Base-by-base conservation (phyloP, 768 basidiomycete species). In the Polyporus arcularius region DNA sequence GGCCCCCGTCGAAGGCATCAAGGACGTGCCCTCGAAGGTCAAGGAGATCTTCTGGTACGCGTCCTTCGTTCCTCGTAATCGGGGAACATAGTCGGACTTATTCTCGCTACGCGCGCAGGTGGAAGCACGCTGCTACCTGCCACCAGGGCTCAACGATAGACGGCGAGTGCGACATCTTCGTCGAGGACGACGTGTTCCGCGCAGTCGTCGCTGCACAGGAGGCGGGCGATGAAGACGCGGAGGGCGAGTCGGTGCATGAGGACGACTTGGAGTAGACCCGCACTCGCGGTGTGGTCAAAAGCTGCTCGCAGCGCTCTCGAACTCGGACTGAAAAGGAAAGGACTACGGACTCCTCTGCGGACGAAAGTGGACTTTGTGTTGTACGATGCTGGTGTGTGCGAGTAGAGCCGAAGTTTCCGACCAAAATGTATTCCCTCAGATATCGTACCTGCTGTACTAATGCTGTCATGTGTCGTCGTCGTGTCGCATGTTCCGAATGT, bases 101-200 rank as follows among this genome's bases (percentile, higher is more conserved):
- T 2, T 26, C 16, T 55, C 8, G 45, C 9, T 4, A 14, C n/a
- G 31, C 7, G 31, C 7, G 2, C 28, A 88, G 87, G 89, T 91
- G 88, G 88, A 91, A 94, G 72, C 92, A 94, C 67, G 92, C 91
- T 31, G 89, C 89, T 1, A 65, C 81, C 16, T 94, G 92, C 66
- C 92, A 94, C 68, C 82, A 82, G 55, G 80, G 82, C 16, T 80
- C 81, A 5, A 78, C 74, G 16, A 71, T 88, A 52, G 71, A 73
- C 2, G 87, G 85, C 32, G 87, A 90, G 60, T 68, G 76, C 55
- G 82, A 86, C 68, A 75, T 82, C 59, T 88, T 81, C 66, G 73
- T 85, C 60, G 75, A 83, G 40, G 86, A 90, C 62, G 60, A 50
- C 2, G 61, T 67, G 10, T 66, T 61, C 49, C 42, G 43, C 10